A percentile compares a stretch with the other conserved stretches of the same genome.
Evolutionary conservation across 257 asterid genomes (phyloP).

Genomic region (Ophiorrhiza pumila): DNA sequence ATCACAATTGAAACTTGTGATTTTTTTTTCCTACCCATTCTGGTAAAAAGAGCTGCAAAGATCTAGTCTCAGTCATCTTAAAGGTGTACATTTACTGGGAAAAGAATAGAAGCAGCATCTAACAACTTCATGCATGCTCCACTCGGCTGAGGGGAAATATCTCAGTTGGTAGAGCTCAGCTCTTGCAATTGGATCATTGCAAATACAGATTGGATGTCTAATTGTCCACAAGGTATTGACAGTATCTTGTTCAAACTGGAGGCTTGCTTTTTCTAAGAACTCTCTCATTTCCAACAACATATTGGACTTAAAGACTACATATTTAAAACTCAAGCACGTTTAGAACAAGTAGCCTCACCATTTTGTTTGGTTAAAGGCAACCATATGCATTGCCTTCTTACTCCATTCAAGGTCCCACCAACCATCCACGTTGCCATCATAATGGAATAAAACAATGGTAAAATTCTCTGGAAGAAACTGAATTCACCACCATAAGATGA

Average conservation of each 20-base stretch:
- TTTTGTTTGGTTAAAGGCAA: conserved; percentile 90
- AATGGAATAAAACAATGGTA: conserved; percentile 80
- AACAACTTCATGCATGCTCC: no score
- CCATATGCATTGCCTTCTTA: conserved; percentile 77
- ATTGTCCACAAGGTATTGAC: no score
- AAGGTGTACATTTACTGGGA: neutral
- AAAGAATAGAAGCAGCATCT: no score
- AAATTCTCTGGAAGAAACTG: conserved; percentile 97
- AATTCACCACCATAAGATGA: conserved; percentile 25
- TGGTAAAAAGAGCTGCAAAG: neutral
- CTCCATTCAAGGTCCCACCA: conserved; percentile 92
- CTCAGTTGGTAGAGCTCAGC: no score
- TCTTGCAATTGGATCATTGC: no score
- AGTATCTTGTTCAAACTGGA: no score
- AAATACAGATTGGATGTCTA: no score
- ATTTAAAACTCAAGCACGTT: neutral
- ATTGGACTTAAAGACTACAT: neutral
- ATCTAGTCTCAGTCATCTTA: neutral
- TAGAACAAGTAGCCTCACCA: conserved; percentile 48
- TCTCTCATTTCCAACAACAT: neutral
- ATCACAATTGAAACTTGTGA: neutral
- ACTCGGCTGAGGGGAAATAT: no score
- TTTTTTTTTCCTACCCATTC: neutral
- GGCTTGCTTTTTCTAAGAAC: neutral
- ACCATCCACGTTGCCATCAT: conserved; percentile 87